Base-by-base conservation (phyloP, 306 rosid genomes). In the Boehmeria nivea region DNA sequence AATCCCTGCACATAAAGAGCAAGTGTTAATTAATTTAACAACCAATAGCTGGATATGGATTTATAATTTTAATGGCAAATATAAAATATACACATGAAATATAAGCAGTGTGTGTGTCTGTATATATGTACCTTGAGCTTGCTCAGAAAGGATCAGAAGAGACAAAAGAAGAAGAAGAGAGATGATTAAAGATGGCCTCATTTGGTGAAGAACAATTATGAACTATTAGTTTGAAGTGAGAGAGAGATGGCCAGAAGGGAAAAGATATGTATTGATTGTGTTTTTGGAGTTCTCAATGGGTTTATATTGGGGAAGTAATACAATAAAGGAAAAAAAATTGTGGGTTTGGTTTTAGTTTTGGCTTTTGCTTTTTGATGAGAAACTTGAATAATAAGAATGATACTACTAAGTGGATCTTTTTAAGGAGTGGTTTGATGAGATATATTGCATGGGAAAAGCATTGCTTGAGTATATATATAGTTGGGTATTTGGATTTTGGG, bases 81-180 rank as follows among this genome's bases (percentile, higher is more conserved):
- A 56, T 42, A 25, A 31, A 19, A 22, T 64, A 14, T 24, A 31
- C 8, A 10, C 4, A 55, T 28, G 6, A 10, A 14, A 28, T 15
- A 55, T 60, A 67, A 45, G 24, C 13, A 6, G 15, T 8, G 25
- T 49, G 36, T 20, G 18, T 20, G 5, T 21, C 64, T 17, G 24
- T n/a, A 51, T 43, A 8, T 66, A 14, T 6, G 16, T 76, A 89
- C 97, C 97, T 81, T 70, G 88, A 72, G 63, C 38, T 17, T 54
- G 59, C 22, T 67, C 70, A 58, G 82, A 57, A 47, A 81, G 70
- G 53, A 46, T 19, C 18, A 83, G 71, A 50, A 79, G 66, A 47
- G 68, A 68, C 49, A 83, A 34, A 72, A 89, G 64, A 25, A 86
- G 64, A 25, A 86, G 74, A 69, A 89, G 83, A 75, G 79, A 71